Evolutionary conservation across 2,329 filamentous ascomycete genomes (phyloP).

Genomic region (Hypoxylon sp.): DNA sequence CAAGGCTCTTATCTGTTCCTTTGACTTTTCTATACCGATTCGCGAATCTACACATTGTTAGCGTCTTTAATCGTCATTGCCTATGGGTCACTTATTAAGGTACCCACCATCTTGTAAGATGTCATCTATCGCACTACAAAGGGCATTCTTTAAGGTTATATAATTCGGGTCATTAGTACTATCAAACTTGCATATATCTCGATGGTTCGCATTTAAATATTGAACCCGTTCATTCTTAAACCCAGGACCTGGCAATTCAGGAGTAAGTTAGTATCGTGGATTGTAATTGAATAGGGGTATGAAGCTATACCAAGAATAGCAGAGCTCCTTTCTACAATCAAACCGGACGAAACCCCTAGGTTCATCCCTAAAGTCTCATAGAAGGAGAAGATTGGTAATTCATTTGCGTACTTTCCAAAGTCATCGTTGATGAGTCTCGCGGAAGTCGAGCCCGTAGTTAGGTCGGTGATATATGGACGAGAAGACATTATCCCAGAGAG

Average conservation of each 20-base stretch:
- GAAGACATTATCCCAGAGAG: slow-evolving; percentile 38
- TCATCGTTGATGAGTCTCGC: slow-evolving; percentile 55
- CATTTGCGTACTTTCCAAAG: slow-evolving; percentile 49
- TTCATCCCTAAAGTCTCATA: slow-evolving; percentile 54
- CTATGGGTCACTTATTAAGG: too few relatives aligned
- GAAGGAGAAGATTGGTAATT: slow-evolving; percentile 55
- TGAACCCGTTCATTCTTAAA: slow-evolving; percentile 48
- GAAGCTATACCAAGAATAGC: slow-evolving; percentile 52
- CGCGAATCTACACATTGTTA: background rate
- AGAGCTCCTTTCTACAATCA: slow-evolving; percentile 55
- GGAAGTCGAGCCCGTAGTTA: slow-evolving; percentile 47
- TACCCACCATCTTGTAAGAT: slow-evolving; percentile 41
- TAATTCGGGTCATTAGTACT: slow-evolving; percentile 51
- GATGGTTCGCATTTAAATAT: slow-evolving; percentile 52
- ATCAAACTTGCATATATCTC: slow-evolving; percentile 54
- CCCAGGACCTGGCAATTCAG: slow-evolving; percentile 22
- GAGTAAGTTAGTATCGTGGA: background rate
- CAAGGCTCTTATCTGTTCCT: slow-evolving; percentile 1
- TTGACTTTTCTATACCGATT: background rate
- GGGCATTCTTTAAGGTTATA: slow-evolving; percentile 47
- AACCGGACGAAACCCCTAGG: slow-evolving; percentile 31
- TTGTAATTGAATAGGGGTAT: background rate
- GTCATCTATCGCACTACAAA: slow-evolving; percentile 41
- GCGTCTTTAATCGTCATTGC: background rate
- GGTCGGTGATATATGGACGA: slow-evolving; percentile 49